Evolutionary conservation across 306 rosid species (phyloP), one percentile per base, ranked within the genome.

Genomic region (Vigna unguiculata): DNA sequence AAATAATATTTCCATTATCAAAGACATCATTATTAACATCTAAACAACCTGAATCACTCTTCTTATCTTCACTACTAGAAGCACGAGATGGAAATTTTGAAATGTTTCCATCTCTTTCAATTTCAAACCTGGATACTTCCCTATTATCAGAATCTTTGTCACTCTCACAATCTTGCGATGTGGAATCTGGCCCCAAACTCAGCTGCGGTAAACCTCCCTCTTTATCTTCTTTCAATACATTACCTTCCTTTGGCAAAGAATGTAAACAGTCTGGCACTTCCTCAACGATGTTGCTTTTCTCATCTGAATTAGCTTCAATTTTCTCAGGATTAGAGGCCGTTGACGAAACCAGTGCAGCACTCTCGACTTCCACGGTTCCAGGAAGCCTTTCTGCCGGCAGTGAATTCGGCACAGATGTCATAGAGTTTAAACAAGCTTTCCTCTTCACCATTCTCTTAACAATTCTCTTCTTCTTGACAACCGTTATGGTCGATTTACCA

Each of bases 391-490:
- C 81, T 51, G 72, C 76, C 5, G 73, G 58, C 47, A 19, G 68
- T 2, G 87, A 81, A 41, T 71, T 81, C 48, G 78, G 80, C 74
- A 74, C 48, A 47, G 46, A 22, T 53, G 84, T 20, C 13, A 25
- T 83, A 62, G 83, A 80, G 21, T 84, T 88, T 34, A 13, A 55
- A 22, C 55, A 84, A 52, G 76, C 90, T 83, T 80, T 89, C n/a
- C n/a, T n/a, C 83, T 88, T 92, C 81, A 87, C 96, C 72, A 81
- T 59, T 85, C 80, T 95, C 83, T 89, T 92, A 62, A 89, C 87
- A 52, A 87, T 40, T 80, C 80, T 92, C 76, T 85, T 90, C 96
- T 88, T 95, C 90, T 84, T 90, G 40, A 76, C 68, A 78, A 84
- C 69, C 71, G 72, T 90, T 15, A 80, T 12, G 48, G 86, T 9